Evolutionary conservation across 1,284 basidiomycete species (phyloP), one percentile per base, ranked within the genome.

Genomic region (Amylostereum chailletii): DNA sequence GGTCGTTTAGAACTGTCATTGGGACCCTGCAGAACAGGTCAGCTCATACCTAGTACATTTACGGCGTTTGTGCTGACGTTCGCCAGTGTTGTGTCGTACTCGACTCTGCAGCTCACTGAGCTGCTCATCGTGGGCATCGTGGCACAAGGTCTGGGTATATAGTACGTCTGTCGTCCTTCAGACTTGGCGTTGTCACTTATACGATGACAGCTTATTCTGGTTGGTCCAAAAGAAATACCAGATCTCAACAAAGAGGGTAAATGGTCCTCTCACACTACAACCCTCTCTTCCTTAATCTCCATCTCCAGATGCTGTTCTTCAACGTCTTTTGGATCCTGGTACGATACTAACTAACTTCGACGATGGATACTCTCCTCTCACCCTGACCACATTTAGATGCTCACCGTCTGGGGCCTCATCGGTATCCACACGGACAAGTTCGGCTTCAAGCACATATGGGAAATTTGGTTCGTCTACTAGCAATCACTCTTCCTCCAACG

Each of bases 391-490:
- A 19, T 4, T 3, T 45, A 83, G 81, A 62, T 87, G 11, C 64
- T 88, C 42, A 83, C 82, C 4, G 63, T 81, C 5, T 90, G 87
- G 86, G 88, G 87, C 31, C 74, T 90, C 39, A 77, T 85, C 54
- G 87, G 87, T 27, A 77, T 90, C 2, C 84, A 83, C 57, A 86
- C 86, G 4, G 65, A 79, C 57, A 79, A 76, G 37, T 85, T 91
- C 56, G 87, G 87, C 3, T 88, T 89, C 65, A 86, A 90, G 62
- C 83, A 90, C 59, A 74, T 82, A 51, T 89, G 86, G 86, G 86
- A 89, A 60, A 81, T 88, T 51, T 86, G 84, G 83, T 83, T 54
- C 49, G 65, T 47, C 36, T n/a, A 5, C 5, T 3, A 3, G 37
- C 26, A 4, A 8, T 27, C 27, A n/a, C 32, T 5, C 11, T 10